Evolutionary conservation across 225 moss, liverwort and hornwort genomes (phyloP), one percentile per base, ranked within the genome.

Genomic region (Ulota crispa): DNA sequence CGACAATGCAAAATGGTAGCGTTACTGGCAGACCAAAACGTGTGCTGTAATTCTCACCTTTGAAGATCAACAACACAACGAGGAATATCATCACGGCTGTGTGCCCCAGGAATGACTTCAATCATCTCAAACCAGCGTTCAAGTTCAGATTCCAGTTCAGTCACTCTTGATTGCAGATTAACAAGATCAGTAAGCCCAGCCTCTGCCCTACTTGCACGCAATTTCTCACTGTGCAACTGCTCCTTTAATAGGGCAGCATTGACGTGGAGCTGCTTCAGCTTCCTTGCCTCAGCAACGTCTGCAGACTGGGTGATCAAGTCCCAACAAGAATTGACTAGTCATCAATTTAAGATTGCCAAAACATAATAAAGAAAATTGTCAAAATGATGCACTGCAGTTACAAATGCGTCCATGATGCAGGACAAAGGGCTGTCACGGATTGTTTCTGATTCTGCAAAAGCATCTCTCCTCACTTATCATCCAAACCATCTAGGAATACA

Each of bases 171-270:
- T 85, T 98, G 94, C 85, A 98, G 82, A 73, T 93, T 83, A 32
- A 87, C 85, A 53, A 95, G 76, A 60, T 92, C 93, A 60, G 85
- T 72, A 19, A 98, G 85, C 27, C 91, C 87, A 80, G 93, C 89
- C 84, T 98, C 98, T 64, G 95, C 98, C 86, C 92, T 93, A 60
- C 92, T 93, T 83, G 94, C 93, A 80, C 95, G 98, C 69, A 68
- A 59, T 80, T 88, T 94, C 87, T 98, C 95, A 82, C 89, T 89
- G 50, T 80, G 86, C 60, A 95, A 73, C 66, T 91, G 93, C 89
- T 98, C 98, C 84, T 94, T 98, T 37, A 98, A 68, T 9, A 98
- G 85, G 55, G 94, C 90, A 77, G 91, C 86, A 78, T 93, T 94
- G 26, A 84, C 89, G 81, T 98, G 92, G 16, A 91, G 82, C 79